These are phyloP conservation scores for Apophysomyces elegans DNA, from an alignment of 371 early-diverging fungal genomes.

Conservation along the genomic window DNA sequence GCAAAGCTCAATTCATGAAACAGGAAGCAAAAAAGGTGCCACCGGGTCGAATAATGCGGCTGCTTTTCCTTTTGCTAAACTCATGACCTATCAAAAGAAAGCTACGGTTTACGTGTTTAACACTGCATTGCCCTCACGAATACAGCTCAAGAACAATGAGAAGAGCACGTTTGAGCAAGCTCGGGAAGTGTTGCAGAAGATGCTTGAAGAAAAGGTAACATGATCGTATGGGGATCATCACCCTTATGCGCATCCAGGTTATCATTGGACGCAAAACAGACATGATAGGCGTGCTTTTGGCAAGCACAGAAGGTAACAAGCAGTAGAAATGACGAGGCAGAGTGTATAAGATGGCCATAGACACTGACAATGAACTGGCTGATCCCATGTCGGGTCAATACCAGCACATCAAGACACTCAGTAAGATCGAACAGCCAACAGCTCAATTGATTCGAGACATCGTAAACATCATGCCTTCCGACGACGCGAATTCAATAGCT, in stretches of 20 bases:
- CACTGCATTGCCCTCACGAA: conserved; percentile 54
- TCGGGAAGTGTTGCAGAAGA: conserved; percentile 36
- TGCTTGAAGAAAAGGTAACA: conserved; percentile 43
- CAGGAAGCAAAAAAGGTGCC: no score
- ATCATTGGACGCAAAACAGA: conserved; percentile 44
- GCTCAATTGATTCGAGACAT: conserved; percentile 26
- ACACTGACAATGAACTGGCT: conserved; percentile 34
- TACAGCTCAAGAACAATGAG: conserved; percentile 31
- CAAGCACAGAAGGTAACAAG: conserved; percentile 40
- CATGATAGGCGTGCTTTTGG: conserved; percentile 38
- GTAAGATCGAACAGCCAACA: conserved; percentile 24
- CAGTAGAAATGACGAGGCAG: not conserved
- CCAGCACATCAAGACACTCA: conserved; percentile 29
- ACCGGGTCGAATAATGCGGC: no score
- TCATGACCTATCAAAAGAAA: conserved; percentile 58
- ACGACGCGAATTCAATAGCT: conserved; percentile 29
- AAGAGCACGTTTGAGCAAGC: conserved; percentile 51
- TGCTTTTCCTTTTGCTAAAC: not conserved
- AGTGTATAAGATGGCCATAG: conserved; percentile 16
- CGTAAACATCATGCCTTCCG: conserved; percentile 36
- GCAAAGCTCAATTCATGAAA: no score
- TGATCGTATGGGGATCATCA: conserved; percentile 31
- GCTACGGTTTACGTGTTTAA: conserved; percentile 69
- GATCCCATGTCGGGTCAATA: conserved; percentile 35
- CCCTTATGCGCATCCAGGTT: conserved; percentile 18